phyloP scores from a whole-genome alignment of 805 yeast species.

The Naumovozyma baii region DNA sequence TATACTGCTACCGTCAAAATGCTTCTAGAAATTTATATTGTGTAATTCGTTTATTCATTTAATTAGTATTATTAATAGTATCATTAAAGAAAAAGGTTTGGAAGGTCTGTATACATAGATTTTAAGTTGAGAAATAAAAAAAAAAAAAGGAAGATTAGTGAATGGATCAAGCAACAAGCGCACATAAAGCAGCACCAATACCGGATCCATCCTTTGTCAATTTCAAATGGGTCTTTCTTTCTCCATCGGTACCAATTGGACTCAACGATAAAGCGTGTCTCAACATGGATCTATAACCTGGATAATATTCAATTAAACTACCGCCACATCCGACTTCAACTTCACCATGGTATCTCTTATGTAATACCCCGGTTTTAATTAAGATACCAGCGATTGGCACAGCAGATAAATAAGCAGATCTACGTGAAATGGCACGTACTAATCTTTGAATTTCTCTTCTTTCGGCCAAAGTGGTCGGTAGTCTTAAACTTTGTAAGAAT shows the following conservation, averaged over 20 bases:
- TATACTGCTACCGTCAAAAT: too few relatives aligned
- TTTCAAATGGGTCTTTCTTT: slow-evolving; percentile 62
- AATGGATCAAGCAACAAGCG: slow-evolving; percentile 32
- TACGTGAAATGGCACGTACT: slow-evolving; percentile 69
- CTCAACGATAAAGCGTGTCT: slow-evolving; percentile 67
- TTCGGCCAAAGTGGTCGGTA: slow-evolving; percentile 63
- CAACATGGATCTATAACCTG: slow-evolving; percentile 73
- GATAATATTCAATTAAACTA: slow-evolving; percentile 85
- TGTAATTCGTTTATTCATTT: too few relatives aligned
- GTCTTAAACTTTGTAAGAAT: slow-evolving; percentile 54
- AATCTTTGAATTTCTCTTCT: slow-evolving; percentile 62
- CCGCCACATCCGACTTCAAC: slow-evolving; percentile 96
- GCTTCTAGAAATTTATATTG: too few relatives aligned
- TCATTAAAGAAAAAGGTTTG: too few relatives aligned
- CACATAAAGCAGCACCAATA: slow-evolving; percentile 95
- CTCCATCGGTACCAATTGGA: slow-evolving; percentile 65
- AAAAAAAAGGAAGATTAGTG: neutral
- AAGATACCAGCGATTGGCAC: slow-evolving; percentile 82
- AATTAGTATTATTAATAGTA: too few relatives aligned
- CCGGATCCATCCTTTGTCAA: slow-evolving; percentile 95
- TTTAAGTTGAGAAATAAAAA: too few relatives aligned
- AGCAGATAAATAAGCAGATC: slow-evolving; percentile 87
- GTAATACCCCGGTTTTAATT: slow-evolving; percentile 55
- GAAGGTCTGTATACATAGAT: too few relatives aligned
- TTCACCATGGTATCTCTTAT: slow-evolving; percentile 47